Evolutionary conservation across 768 basidiomycete species (phyloP).

Genomic region (Fibroporia radiculosa): DNA sequence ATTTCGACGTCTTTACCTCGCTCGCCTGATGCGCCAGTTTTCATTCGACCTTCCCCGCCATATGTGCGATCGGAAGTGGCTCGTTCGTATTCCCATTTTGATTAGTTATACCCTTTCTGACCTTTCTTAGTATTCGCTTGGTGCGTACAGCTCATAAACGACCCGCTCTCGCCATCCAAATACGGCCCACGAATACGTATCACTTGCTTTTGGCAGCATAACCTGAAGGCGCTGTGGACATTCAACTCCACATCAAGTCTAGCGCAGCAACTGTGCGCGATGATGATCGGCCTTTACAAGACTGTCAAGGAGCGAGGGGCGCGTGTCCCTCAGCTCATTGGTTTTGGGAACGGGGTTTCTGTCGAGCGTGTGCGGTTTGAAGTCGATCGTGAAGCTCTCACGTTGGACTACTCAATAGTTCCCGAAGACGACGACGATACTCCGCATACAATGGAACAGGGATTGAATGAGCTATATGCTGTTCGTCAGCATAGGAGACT

Average conservation of each 20-base stretch:
- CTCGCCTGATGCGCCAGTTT: constrained; percentile 84
- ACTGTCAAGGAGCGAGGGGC: constrained; percentile 69
- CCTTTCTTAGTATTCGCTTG: constrained; percentile 68
- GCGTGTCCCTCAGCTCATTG: constrained; percentile 65
- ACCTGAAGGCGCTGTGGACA: constrained; percentile 82
- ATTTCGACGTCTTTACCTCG: constrained; percentile 92
- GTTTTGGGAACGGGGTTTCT: constrained; percentile 76
- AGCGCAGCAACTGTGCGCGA: constrained; percentile 78
- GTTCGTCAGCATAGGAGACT: constrained; percentile 62
- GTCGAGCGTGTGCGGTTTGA: constrained; percentile 77
- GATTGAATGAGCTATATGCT: constrained; percentile 56
- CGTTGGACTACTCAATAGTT: constrained; percentile 77
- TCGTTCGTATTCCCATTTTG: constrained; percentile 34
- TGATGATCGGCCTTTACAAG: constrained; percentile 76
- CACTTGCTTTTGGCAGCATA: constrained; percentile 94
- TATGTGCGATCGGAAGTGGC: constrained; percentile 85
- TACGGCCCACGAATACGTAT: constrained; percentile 48
- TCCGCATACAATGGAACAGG: constrained; percentile 26
- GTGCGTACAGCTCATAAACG: constrained; percentile 70
- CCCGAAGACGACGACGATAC: constrained; percentile 50
- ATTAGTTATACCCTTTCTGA: constrained; percentile 3
- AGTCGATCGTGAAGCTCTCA: constrained; percentile 74
- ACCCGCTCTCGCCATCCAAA: constrained; percentile 23
- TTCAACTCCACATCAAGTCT: constrained; percentile 58
- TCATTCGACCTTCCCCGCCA: constrained; percentile 85